Conservation (phyloP, 257 asterid genomes). For the Schizonepeta tenuifolia region DNA sequence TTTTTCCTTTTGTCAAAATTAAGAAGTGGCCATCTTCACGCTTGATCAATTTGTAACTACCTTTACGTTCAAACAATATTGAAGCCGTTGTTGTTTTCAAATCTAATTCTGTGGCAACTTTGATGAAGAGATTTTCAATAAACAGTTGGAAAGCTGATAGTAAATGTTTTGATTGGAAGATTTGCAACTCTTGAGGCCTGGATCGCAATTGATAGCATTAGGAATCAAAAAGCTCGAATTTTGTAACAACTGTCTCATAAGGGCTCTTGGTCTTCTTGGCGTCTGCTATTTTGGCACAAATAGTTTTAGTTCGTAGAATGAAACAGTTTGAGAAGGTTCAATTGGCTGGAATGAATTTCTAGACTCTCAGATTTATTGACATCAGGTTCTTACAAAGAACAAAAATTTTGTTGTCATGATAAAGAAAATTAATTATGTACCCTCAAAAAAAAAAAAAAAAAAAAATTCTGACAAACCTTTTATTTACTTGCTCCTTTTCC, state of each 20-base stretch:
- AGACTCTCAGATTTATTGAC: too few species aligned
- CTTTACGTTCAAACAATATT: background rate
- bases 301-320: too few species aligned
- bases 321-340: too few species aligned
- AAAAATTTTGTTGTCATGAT: too few species aligned
- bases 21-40: constrained; percentile 4
- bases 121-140: background rate
- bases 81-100: constrained; percentile 15
- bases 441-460: too few species aligned
- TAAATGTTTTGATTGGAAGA: too few species aligned
- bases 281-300: too few species aligned
- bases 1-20: constrained; percentile 10
- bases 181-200: too few species aligned
- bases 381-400: too few species aligned
- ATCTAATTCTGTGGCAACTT: background rate
- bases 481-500: background rate
- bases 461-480: background rate
- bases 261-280: background rate
- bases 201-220: background rate
- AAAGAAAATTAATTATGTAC: too few species aligned
- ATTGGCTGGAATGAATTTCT: too few species aligned
- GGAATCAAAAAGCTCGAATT: background rate
- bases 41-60: constrained; percentile 1
- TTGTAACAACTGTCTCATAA: background rate
- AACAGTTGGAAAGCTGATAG: background rate